Evolutionary conservation across 495 filamentous ascomycete species (phyloP).

Genomic region (Tuber microsphaerosporum): DNA sequence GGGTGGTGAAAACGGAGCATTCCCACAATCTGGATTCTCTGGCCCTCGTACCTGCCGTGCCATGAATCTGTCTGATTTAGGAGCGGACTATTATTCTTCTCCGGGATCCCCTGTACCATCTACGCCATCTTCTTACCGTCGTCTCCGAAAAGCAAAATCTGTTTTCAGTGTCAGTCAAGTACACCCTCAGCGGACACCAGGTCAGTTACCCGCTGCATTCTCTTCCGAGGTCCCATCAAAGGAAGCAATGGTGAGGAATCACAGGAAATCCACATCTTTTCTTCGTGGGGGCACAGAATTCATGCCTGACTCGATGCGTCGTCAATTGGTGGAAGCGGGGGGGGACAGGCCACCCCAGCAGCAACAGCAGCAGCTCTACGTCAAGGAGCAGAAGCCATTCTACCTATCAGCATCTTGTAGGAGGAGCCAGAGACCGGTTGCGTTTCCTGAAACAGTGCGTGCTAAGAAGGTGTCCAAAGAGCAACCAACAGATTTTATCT

Average conservation of each 20-base stretch:
- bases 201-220: conserved; percentile 23
- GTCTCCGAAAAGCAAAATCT: conserved; percentile 64
- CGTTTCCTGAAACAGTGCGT: conserved; percentile 33
- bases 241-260: conserved; percentile 16
- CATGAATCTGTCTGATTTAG: conserved; percentile 19
- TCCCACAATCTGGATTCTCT: not conserved
- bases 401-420: conserved; percentile 35
- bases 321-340: conserved; percentile 13
- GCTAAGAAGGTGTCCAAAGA: conserved; percentile 29
- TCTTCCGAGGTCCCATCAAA: conserved; percentile 23
- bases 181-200: conserved; percentile 13
- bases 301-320: conserved; percentile 37
- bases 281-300: conserved; percentile 41
- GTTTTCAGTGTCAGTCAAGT: conserved; percentile 51
- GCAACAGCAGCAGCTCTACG: conserved; percentile 9
- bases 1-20: not conserved
- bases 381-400: conserved; percentile 36
- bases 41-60: conserved; percentile 11
- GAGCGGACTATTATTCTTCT: conserved; percentile 48
- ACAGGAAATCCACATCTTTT: conserved; percentile 38
- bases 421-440: conserved; percentile 23
- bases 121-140: conserved; percentile 66
- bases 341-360: not conserved
- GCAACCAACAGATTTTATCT: conserved; percentile 14
- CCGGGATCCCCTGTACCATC: conserved; percentile 56